A percentile compares a stretch with the other conserved stretches of the same genome.
phyloP scores from a whole-genome alignment of 306 rosid species.

The Canavalia gladiata region DNA sequence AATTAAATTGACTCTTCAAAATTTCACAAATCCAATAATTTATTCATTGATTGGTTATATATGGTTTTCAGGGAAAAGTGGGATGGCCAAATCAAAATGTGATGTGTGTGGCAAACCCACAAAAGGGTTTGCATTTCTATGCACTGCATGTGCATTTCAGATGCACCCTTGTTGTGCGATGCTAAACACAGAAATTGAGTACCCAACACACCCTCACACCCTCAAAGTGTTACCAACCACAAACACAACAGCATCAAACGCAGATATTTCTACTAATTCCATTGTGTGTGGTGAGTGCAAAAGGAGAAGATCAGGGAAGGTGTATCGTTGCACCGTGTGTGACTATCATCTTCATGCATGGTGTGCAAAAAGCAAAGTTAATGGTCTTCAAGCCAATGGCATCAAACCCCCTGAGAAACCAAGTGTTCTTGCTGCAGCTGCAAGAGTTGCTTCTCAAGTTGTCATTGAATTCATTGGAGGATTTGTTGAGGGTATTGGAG shows the following conservation, averaged over 20 bases:
- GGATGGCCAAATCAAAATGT: slow-evolving; percentile 77
- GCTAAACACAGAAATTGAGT: slow-evolving; percentile 63
- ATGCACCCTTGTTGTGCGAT: slow-evolving; percentile 93
- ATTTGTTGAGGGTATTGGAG: slow-evolving; percentile 80
- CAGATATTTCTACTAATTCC: neutral
- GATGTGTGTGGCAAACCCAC: slow-evolving; percentile 72
- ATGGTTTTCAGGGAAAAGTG: slow-evolving; percentile 60
- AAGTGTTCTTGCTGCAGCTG: slow-evolving; percentile 65
- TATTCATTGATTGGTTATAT: too few relatives aligned
- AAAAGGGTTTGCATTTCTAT: slow-evolving; percentile 77
- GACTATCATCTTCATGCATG: slow-evolving; percentile 75
- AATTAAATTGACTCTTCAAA: too few relatives aligned
- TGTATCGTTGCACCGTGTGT: slow-evolving; percentile 73
- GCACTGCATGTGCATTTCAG: slow-evolving; percentile 76
- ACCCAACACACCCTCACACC: slow-evolving; percentile 64
- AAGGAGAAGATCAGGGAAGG: slow-evolving; percentile 70
- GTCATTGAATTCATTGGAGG: slow-evolving; percentile 78
- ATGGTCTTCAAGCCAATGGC: slow-evolving; percentile 77
- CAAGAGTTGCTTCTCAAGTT: slow-evolving; percentile 81
- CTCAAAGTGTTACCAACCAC: slow-evolving; percentile 58
- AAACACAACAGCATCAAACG: too few relatives aligned
- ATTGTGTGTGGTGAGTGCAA: slow-evolving; percentile 72
- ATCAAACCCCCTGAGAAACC: slow-evolving; percentile 58
- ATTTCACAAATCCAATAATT: too few relatives aligned
- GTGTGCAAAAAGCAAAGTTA: slow-evolving; percentile 76